Conservation (phyloP, 495 filamentous ascomycete genomes). For the Aspergillus cavernicola region DNA sequence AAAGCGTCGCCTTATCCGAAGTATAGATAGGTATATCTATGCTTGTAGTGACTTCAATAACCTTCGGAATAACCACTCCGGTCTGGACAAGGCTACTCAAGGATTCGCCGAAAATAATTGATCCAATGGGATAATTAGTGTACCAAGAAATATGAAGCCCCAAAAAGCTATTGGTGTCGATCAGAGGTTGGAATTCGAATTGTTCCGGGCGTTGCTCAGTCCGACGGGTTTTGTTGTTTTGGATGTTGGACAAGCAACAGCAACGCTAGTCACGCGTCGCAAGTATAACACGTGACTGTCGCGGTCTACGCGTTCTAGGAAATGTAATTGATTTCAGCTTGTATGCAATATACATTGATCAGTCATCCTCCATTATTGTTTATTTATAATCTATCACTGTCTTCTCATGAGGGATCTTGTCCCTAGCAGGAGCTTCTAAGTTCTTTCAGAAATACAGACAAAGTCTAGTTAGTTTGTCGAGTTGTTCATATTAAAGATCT, state of each 20-base stretch:
- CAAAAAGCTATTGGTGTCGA: constrained; percentile 5
- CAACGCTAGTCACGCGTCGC: constrained; percentile 10
- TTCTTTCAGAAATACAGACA: too few relatives aligned
- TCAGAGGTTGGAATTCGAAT: background rate
- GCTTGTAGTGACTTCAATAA: too few relatives aligned
- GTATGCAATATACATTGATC: too few relatives aligned
- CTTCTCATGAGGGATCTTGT: too few relatives aligned
- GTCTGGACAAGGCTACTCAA: too few relatives aligned
- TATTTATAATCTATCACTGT: too few relatives aligned
- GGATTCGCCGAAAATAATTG: background rate
- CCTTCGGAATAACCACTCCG: too few relatives aligned
- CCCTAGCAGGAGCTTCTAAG: background rate
- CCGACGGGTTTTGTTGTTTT: constrained; percentile 27
- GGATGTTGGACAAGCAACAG: constrained; percentile 11
- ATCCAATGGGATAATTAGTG: background rate
- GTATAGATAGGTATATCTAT: too few relatives aligned
- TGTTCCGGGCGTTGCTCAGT: background rate
- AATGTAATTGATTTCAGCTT: constrained; percentile 21
- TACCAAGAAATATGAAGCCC: background rate
- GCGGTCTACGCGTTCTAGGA: constrained; percentile 27
- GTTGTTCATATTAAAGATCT: background rate
- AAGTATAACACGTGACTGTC: constrained; percentile 17
- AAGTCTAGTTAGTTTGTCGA: too few relatives aligned
- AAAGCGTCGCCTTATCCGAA: too few relatives aligned
- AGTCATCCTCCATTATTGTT: too few relatives aligned